Conservation (phyloP, 2,329 filamentous ascomycete species). For the Macrophomina phaseolina region DNA sequence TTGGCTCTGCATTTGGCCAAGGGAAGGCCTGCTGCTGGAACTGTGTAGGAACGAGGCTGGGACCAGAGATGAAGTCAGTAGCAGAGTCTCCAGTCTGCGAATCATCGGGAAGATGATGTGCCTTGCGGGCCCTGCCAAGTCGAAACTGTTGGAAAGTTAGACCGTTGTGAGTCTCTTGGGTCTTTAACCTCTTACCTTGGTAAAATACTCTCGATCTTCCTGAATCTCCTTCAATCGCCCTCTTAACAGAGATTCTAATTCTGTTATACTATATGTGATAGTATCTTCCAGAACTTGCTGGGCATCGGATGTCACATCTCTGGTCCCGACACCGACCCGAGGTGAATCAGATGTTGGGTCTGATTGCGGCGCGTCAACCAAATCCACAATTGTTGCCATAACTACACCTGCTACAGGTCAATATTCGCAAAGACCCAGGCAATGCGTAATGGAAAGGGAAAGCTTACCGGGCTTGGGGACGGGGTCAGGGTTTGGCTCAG, state of each 20-base stretch:
- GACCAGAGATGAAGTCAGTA: conserved; percentile 12
- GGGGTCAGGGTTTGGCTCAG: background rate
- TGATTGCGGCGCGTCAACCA: background rate
- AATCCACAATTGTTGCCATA: background rate
- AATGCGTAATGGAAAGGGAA: background rate
- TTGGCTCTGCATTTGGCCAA: background rate
- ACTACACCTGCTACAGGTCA: background rate
- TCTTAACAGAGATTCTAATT: background rate
- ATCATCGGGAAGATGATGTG: background rate
- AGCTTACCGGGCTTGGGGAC: background rate
- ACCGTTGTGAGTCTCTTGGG: background rate
- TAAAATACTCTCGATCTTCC: conserved; percentile 30
- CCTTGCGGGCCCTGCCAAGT: conserved; percentile 15
- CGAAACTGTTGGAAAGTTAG: conserved; percentile 10
- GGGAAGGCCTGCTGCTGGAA: conserved; percentile 11
- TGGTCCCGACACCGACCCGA: background rate
- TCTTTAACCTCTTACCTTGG: conserved; percentile 13
- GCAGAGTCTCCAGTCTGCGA: background rate
- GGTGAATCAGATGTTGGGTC: background rate
- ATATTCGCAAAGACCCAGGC: background rate
- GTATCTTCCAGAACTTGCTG: background rate
- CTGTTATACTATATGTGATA: background rate
- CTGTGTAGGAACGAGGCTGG: conserved; percentile 2
- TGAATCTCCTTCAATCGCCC: conserved; percentile 26
- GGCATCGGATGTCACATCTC: background rate